Evolutionary conservation across 2,329 filamentous ascomycete genomes (phyloP).

Genomic region (Aspergillus chevalieri): DNA sequence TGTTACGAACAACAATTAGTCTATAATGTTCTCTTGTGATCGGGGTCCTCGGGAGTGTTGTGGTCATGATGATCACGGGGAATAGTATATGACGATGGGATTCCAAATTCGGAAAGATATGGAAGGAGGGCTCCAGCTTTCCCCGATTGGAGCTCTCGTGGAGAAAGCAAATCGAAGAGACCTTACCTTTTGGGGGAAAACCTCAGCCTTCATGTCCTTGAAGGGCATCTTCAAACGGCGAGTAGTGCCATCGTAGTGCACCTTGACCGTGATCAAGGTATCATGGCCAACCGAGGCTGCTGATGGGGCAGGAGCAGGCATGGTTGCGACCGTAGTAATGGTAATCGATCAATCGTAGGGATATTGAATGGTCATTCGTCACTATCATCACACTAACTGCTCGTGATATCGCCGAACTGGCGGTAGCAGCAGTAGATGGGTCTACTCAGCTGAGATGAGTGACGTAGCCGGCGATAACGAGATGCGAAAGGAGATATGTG

Average conservation of each 20-base stretch:
- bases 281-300: conserved; percentile 53
- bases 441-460: conserved; percentile 1
- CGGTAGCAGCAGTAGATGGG: background rate
- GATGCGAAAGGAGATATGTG: conserved; percentile 2
- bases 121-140: background rate
- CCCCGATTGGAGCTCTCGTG: conserved; percentile 28
- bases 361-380: background rate
- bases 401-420: background rate
- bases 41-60: background rate
- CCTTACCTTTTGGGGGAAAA: conserved; percentile 77
- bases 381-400: too few species aligned
- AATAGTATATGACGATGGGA: too few species aligned
- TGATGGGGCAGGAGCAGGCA: conserved; percentile 35
- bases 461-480: conserved; percentile 2
- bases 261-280: conserved; percentile 78
- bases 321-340: conserved; percentile 11
- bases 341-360: background rate
- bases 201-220: conserved; percentile 67
- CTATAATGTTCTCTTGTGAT: background rate
- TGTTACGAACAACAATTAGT: conserved; percentile 28
- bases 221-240: conserved; percentile 86
- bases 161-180: conserved; percentile 9
- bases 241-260: conserved; percentile 67
- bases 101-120: background rate
- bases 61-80: background rate